Base-by-base conservation (phyloP, 495 filamentous ascomycete genomes). In the Glonium stellatum region DNA sequence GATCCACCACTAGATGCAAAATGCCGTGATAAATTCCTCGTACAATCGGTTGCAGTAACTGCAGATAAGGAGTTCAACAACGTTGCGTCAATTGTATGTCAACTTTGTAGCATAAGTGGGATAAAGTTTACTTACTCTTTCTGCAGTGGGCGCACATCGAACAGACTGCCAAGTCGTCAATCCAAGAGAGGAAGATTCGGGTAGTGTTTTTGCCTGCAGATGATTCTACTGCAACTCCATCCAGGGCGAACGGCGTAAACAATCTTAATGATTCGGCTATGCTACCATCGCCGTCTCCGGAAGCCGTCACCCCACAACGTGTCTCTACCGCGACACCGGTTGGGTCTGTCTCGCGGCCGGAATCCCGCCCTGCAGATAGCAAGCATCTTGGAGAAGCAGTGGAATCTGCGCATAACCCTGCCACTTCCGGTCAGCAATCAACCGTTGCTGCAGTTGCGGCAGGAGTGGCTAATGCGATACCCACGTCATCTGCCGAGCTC, bases 21-120 rank as follows among this genome's bases (percentile, higher is more conserved):
- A 69, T 97, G 92, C 79, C 85, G 89, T 71, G 93, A 98, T 78
- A 98, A 98, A 77, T 98, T 98, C 73, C 82, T 98, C 51, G 95
- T 98, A 37, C 93, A 98, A 76, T 95, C 92, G 19, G 89, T 96
- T 59, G 76, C 83, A 36, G 88, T 98, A 64, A 85, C 87, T 4
- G 80, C 81, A 59, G 91, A 96, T 61, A 87, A 87, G 75, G 90
- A 97, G 67, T 87, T 86, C 63, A 78, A 78, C 35, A 92, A 84
- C 69, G 81, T 92, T n/a, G 76, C 81, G 42, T 78, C 88, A 21
- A 89, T 95, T 69, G 92, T 95, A 79, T 65, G 88, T 22, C 9
- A 52, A 15, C 19, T 58, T 53, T 59, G 50, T 22, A 10, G 39
- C 13, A 8, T 27, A 36, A 35, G 41, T 37, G n/a, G 27, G 36